Base-by-base conservation (phyloP, 2,329 filamentous ascomycete genomes). In the Thelonectria discophora region DNA sequence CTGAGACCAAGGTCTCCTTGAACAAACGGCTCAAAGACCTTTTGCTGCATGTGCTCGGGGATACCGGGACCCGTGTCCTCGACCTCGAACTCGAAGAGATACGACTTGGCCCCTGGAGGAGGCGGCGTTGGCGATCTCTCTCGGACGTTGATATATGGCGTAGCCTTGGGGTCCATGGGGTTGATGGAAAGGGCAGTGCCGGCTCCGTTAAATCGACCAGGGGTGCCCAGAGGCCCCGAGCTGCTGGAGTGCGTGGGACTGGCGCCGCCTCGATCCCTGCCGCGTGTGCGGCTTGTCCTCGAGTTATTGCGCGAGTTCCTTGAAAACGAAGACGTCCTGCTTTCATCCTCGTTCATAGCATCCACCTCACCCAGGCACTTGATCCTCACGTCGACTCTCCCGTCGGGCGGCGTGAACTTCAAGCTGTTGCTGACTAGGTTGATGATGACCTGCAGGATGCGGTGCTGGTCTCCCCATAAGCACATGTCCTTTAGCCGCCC, bases 21-120 rank as follows among this genome's bases (percentile, higher is more conserved):
- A 0, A 97, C 91, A 72, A 97, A 97, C 0, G 94, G 94, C 75
- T 97, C 94, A 73, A 97, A 97, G 10, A 97, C 92, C 67, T 89
- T 89, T 58, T 91, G 82, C 69, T 93, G 92, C 75, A 96, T 86
- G 65, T 90, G 80, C 7, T 88, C 85, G 0, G 92, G 87, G 58
- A 97, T 97, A 27, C 94, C 94, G 0, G 93, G 93, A 0, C 94
- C 94, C 0, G 89, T 94, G 68, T 97, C 94, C 73, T 93, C 85
- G 1, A 97, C 92, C 73, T 96, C 91, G 63, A 97, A 97, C 72
- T 96, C 91, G 69, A 97, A 97, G 10, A 88, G 74, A 55, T 91
- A 86, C n/a, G 86, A 84, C 72, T 85, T 88, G 12, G 90, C 86
- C 60, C 84, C 83, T 0, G 81, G 69, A 2, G 89, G 89, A 11